Evolutionary conservation across 78 protist species (phyloP).

Genomic region (Neovahlkampfia damariscottae): DNA sequence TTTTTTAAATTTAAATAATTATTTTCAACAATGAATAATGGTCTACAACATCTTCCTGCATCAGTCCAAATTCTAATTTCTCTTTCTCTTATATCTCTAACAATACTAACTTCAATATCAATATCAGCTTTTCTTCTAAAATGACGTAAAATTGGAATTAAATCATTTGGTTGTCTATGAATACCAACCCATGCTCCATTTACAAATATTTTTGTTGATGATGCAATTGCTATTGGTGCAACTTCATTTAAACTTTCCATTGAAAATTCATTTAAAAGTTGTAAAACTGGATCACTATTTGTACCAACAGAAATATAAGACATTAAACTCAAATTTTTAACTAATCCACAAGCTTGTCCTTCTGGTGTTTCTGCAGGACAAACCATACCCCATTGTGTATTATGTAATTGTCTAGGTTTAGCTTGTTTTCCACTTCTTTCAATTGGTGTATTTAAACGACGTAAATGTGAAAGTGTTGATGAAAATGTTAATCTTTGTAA

Average conservation of each 20-base stretch:
- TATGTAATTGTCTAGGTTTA: slow-evolving; percentile 94
- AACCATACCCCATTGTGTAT: slow-evolving; percentile 98
- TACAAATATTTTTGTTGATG: slow-evolving; percentile 83
- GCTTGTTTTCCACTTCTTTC: slow-evolving; percentile 78
- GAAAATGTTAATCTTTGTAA: slow-evolving; percentile 91
- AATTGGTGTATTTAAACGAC: slow-evolving; percentile 93
- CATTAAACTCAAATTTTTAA: slow-evolving; percentile 96
- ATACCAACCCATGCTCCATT: slow-evolving; percentile 98
- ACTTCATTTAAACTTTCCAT: background rate
- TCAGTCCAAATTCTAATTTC: slow-evolving; percentile 73
- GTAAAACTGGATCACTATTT: slow-evolving; percentile 44
- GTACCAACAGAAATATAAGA: slow-evolving; percentile 82
- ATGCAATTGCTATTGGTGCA: background rate
- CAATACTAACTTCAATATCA: slow-evolving; percentile 54
- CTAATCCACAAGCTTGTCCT: slow-evolving; percentile 92
- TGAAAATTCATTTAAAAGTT: slow-evolving; percentile 51
- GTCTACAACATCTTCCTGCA: slow-evolving; percentile 91
- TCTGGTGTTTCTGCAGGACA: slow-evolving; percentile 99
- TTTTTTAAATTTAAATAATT: background rate
- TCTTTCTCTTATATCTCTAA: slow-evolving; percentile 65
- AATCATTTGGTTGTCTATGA: slow-evolving; percentile 58
- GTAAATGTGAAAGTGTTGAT: slow-evolving; percentile 89
- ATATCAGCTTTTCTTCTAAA: slow-evolving; percentile 58
- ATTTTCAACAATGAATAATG: slow-evolving; percentile 85
- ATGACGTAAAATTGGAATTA: slow-evolving; percentile 54